Conservation (phyloP, 106 monocot species). For the Allium sativum region DNA sequence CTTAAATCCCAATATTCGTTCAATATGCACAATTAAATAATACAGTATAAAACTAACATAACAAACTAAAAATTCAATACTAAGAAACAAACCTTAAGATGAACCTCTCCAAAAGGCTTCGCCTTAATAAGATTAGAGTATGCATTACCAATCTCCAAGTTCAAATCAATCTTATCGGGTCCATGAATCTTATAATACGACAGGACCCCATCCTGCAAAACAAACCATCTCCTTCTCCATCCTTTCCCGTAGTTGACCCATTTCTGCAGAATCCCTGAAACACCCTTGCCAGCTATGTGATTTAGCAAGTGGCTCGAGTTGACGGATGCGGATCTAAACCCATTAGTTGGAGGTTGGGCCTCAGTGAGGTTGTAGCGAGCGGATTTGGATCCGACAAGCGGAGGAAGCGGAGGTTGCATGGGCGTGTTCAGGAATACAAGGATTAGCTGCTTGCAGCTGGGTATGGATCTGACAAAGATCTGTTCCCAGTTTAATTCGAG, state of each 20-base stretch:
- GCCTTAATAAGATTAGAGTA: conserved; percentile 16
- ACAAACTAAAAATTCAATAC: neutral
- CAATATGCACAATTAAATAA: neutral
- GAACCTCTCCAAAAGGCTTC: conserved; percentile 52
- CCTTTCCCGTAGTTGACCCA: conserved; percentile 97
- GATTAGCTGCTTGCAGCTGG: too few species aligned
- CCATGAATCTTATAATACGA: conserved; percentile 60
- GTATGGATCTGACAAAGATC: too few species aligned
- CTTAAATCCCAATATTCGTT: neutral
- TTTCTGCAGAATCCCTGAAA: conserved; percentile 84
- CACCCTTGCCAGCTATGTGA: conserved; percentile 38
- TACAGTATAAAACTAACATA: neutral
- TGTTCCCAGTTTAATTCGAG: too few species aligned
- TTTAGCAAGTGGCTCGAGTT: conserved; percentile 13
- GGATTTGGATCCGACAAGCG: conserved; percentile 16
- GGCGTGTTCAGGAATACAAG: neutral
- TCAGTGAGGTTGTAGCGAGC: neutral
- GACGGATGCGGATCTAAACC: conserved; percentile 2
- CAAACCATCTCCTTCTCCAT: conserved; percentile 88
- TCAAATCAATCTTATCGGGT: conserved; percentile 38
- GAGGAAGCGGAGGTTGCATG: neutral
- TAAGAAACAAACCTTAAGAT: conserved; percentile 31
- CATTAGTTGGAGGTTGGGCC: neutral
- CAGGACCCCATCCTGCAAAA: conserved; percentile 50
- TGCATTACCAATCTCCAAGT: conserved; percentile 12